Percentiles rank a stretch among this genome's conserved stretches.
Evolutionary conservation across 2,329 filamentous ascomycete genomes (phyloP).

Genomic region (Trichophyton equinum): DNA sequence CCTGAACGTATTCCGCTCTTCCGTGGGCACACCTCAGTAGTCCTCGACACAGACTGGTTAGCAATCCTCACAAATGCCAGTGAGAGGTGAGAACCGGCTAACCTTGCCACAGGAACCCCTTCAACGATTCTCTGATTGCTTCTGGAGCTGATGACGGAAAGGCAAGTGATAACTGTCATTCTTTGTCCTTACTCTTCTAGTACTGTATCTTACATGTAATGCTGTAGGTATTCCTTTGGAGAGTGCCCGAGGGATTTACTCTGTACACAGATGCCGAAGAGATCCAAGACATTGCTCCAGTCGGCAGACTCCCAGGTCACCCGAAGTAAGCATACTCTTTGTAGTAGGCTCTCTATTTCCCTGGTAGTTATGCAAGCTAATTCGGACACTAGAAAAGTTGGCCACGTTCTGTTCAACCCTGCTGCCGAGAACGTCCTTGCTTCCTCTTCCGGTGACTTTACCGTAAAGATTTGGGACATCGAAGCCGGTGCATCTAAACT

Average conservation of each 20-base stretch:
- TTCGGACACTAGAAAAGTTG: conserved; percentile 60
- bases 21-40: conserved; percentile 86
- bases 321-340: conserved; percentile 49
- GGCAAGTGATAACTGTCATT: conserved; percentile 27
- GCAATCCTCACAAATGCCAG: conserved; percentile 16
- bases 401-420: conserved; percentile 95
- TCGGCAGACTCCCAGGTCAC: conserved; percentile 74
- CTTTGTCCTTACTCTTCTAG: conserved; percentile 41
- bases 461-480: conserved; percentile 92
- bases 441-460: conserved; percentile 88
- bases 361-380: conserved; percentile 15
- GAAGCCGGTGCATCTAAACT: conserved; percentile 61
- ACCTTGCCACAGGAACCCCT: conserved; percentile 60
- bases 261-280: conserved; percentile 77
- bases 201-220: conserved; percentile 39
- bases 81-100: not conserved
- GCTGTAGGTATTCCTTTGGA: conserved; percentile 69
- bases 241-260: conserved; percentile 78
- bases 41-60: conserved; percentile 94
- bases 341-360: conserved; percentile 1
- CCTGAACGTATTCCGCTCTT: conserved; percentile 92
- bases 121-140: conserved; percentile 84
- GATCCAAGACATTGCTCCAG: conserved; percentile 64
- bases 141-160: conserved; percentile 95
- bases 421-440: conserved; percentile 90